These are phyloP conservation scores for Lindgomyces ingoldianus DNA, from an alignment of 495 filamentous ascomycete genomes.

Conservation along the genomic window DNA sequence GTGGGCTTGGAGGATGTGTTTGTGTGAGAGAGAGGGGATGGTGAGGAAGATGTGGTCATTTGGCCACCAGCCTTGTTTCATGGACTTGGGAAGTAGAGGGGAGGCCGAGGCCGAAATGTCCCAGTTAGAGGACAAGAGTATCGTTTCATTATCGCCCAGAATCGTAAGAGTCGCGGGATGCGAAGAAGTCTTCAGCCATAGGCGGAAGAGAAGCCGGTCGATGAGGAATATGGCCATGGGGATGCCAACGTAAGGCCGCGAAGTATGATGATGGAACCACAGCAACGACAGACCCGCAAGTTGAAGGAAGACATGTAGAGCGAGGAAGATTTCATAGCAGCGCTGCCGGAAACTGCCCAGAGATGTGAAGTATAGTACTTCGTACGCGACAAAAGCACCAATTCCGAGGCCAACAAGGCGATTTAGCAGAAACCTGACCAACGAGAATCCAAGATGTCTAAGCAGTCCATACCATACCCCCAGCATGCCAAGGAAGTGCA, in stretches of 20 bases:
- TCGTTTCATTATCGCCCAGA: slow-evolving; percentile 54
- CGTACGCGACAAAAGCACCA: slow-evolving; percentile 53
- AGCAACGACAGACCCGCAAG: slow-evolving; percentile 54
- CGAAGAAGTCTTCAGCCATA: slow-evolving; percentile 49
- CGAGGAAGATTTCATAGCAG: slow-evolving; percentile 63
- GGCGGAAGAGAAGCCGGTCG: slow-evolving; percentile 59
- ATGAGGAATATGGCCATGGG: slow-evolving; percentile 57
- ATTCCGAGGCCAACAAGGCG: slow-evolving; percentile 51
- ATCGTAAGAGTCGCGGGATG: slow-evolving; percentile 51
- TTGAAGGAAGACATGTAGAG: slow-evolving; percentile 58
- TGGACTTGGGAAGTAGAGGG: slow-evolving; percentile 28
- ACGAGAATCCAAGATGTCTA: slow-evolving; percentile 46
- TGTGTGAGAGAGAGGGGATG: slow-evolving; percentile 52
- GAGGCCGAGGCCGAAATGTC: slow-evolving; percentile 5
- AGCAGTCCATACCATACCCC: slow-evolving; percentile 51
- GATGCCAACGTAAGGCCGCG: slow-evolving; percentile 47
- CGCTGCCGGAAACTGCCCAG: slow-evolving; percentile 52
- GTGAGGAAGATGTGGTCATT: slow-evolving; percentile 63
- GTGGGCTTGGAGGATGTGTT: slow-evolving; percentile 55
- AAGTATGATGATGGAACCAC: slow-evolving; percentile 54
- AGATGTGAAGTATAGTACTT: slow-evolving; percentile 55
- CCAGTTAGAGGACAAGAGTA: slow-evolving; percentile 49
- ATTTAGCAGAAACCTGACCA: slow-evolving; percentile 46
- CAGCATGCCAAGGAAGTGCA: slow-evolving; percentile 53
- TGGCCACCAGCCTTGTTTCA: slow-evolving; percentile 56